Conservation (phyloP, 2,329 filamentous ascomycete genomes). For the Arthrobotrys pseudoclavata region DNA sequence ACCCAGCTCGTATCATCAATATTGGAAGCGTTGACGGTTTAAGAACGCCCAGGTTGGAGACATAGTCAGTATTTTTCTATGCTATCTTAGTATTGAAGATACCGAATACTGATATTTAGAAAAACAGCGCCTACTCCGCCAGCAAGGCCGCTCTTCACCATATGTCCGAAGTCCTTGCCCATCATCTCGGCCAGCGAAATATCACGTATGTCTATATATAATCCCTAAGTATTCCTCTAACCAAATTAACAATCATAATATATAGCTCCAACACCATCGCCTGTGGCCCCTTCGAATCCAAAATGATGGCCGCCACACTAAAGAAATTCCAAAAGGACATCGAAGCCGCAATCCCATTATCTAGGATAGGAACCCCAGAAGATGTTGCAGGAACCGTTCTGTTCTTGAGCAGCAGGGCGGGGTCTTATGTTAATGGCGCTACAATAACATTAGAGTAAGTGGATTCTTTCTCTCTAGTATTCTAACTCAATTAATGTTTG, state of each 20-base stretch:
- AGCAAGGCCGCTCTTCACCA: conserved; percentile 77
- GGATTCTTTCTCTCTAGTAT: neutral
- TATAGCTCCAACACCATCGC: conserved; percentile 75
- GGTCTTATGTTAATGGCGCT: conserved; percentile 76
- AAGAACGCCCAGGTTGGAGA: conserved; percentile 73
- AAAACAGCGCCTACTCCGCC: conserved; percentile 70
- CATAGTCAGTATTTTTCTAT: conserved; percentile 66
- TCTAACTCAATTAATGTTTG: neutral
- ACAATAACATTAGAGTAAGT: conserved; percentile 72
- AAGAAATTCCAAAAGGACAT: conserved; percentile 72
- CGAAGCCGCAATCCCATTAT: conserved; percentile 74
- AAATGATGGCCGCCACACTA: conserved; percentile 80
- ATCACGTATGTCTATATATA: conserved; percentile 69
- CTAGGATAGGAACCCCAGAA: conserved; percentile 76
- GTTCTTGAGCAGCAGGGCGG: conserved; percentile 77
- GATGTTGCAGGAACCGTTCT: conserved; percentile 80
- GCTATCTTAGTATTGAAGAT: conserved; percentile 60
- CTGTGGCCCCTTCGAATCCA: conserved; percentile 78
- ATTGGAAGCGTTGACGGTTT: conserved; percentile 76
- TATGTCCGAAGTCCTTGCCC: conserved; percentile 75
- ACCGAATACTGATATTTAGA: neutral
- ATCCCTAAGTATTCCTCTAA: neutral
- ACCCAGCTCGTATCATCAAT: conserved; percentile 74
- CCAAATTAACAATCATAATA: neutral
- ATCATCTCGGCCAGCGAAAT: conserved; percentile 73